Evolutionary conservation across 257 asterid genomes (phyloP).

Genomic region (Solanum dulcamara): DNA sequence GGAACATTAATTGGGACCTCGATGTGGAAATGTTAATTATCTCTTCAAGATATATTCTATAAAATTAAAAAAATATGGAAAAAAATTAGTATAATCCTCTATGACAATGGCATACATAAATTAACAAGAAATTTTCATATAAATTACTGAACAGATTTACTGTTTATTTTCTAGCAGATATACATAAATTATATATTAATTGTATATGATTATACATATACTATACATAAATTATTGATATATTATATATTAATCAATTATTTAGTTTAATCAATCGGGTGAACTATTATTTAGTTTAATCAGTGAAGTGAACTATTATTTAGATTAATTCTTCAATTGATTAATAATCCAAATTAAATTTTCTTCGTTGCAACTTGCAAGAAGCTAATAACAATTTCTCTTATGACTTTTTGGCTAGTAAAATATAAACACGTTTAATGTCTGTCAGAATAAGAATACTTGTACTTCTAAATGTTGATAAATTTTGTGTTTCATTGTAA

Average conservation of each 20-base stretch:
- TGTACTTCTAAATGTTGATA: neutral
- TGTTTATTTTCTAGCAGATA: no score
- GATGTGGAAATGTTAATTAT: neutral
- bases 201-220: neutral
- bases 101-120: neutral
- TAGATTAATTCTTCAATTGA: no score
- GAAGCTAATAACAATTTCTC: no score
- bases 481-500: neutral
- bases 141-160: no score
- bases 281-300: no score
- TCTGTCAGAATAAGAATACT: neutral
- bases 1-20: neutral
- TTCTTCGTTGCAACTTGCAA: neutral
- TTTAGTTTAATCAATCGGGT: no score
- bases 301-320: no score
- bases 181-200: no score
- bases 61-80: neutral
- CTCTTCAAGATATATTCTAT: neutral
- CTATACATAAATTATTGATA: no score
- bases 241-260: no score
- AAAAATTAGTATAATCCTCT: neutral
- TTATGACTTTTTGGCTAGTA: no score
- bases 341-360: neutral
- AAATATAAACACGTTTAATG: neutral
- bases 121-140: neutral